These are phyloP conservation scores for Aspergillus vadensis DNA, from an alignment of 2,329 filamentous ascomycete species.

Conservation along the genomic window DNA sequence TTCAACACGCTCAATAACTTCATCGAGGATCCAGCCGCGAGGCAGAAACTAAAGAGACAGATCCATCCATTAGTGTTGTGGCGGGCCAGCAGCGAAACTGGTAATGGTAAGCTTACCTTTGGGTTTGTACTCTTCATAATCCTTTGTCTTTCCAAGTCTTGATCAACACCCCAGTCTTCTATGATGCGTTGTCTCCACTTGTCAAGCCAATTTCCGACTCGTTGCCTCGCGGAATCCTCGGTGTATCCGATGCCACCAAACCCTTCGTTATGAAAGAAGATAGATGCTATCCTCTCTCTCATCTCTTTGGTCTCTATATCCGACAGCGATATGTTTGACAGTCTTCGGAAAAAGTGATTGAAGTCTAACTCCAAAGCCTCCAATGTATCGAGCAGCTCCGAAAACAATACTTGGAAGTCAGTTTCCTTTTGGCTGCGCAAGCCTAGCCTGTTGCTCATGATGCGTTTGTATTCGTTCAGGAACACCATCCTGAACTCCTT, in stretches of 20 bases:
- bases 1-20: slow-evolving; percentile 86
- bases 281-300: slow-evolving; percentile 63
- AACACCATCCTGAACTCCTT: slow-evolving; percentile 91
- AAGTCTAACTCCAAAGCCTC: slow-evolving; percentile 86
- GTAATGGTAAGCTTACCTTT: slow-evolving; percentile 52
- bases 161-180: slow-evolving; percentile 71
- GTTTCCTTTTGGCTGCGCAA: slow-evolving; percentile 67
- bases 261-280: slow-evolving; percentile 81
- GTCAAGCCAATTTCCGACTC: slow-evolving; percentile 78
- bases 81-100: background rate
- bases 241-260: slow-evolving; percentile 59
- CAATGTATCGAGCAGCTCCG: slow-evolving; percentile 77
- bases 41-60: slow-evolving; percentile 67
- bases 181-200: slow-evolving; percentile 71
- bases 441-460: slow-evolving; percentile 80
- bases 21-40: slow-evolving; percentile 87
- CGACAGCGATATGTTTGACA: slow-evolving; percentile 64
- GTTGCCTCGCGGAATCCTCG: slow-evolving; percentile 65
- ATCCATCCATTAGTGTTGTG: background rate
- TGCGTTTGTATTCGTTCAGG: slow-evolving; percentile 79
- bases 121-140: slow-evolving; percentile 89
- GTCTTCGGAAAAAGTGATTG: slow-evolving; percentile 85
- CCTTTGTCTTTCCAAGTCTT: slow-evolving; percentile 64
- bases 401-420: slow-evolving; percentile 81
- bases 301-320: slow-evolving; percentile 67